Evolutionary conservation across 179 eudicot genomes (phyloP).

Genomic region (Drosera spatulata): DNA sequence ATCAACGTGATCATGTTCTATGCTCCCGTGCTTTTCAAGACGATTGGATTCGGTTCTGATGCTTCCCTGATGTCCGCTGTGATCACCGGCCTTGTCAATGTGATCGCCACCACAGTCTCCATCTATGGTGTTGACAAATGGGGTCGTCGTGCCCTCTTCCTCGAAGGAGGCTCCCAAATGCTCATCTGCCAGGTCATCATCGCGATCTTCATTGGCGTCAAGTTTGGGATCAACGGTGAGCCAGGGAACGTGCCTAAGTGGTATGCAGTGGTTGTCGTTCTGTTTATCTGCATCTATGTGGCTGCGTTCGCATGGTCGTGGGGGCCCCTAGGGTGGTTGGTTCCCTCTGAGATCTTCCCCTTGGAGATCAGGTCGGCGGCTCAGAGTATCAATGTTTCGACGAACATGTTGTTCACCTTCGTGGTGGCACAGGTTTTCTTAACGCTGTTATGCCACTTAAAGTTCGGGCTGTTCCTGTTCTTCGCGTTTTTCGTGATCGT

Average conservation of each 20-base stretch:
- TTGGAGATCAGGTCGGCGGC: constrained; percentile 30
- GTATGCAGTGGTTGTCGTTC: constrained; percentile 33
- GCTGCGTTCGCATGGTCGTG: constrained; percentile 37
- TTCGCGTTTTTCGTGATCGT: constrained; percentile 24
- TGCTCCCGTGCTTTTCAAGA: constrained; percentile 54
- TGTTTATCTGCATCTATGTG: constrained; percentile 35
- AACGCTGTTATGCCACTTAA: constrained; percentile 27
- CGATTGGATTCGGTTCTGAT: constrained; percentile 36
- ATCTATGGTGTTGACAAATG: constrained; percentile 21
- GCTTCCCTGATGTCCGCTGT: constrained; percentile 13
- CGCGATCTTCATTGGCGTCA: constrained; percentile 27
- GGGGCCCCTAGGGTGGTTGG: constrained; percentile 40
- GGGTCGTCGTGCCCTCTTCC: too few species aligned
- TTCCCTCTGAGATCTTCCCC: constrained; percentile 10
- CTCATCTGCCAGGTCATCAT: constrained; percentile 37
- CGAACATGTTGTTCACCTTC: constrained; percentile 41
- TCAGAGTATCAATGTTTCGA: constrained; percentile 28
- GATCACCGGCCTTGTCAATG: constrained; percentile 50
- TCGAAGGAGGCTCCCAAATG: constrained; percentile 53
- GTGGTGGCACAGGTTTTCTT: constrained; percentile 26
- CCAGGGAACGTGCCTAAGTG: constrained; percentile 22
- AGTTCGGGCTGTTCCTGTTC: constrained; percentile 33
- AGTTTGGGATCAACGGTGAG: constrained; percentile 36
- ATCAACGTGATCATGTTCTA: constrained; percentile 59
- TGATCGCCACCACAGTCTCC: constrained; percentile 38